Evolutionary conservation across 2,329 filamentous ascomycete genomes (phyloP).

Genomic region (Boeremia exigua): DNA sequence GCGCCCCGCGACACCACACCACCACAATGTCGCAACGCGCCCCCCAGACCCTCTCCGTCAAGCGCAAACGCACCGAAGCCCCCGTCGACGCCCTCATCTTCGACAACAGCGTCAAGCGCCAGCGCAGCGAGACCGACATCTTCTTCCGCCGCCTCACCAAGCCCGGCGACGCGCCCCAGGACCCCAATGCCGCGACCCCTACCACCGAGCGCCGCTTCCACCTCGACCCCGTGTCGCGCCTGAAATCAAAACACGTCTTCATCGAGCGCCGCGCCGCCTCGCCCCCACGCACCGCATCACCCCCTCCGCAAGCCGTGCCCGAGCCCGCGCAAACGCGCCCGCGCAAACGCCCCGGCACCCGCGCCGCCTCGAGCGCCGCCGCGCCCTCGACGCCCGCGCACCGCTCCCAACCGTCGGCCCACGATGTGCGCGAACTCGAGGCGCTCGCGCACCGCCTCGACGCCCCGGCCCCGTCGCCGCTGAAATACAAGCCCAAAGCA

Average conservation of each 20-base stretch:
- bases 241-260: conserved; percentile 28
- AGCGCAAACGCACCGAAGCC: conserved; percentile 63
- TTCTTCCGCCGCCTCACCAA: conserved; percentile 35
- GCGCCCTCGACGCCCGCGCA: conserved; percentile 12
- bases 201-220: conserved; percentile 32
- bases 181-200: conserved; percentile 24
- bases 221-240: conserved; percentile 27
- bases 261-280: conserved; percentile 23
- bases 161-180: conserved; percentile 21
- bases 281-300: neutral
- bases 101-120: conserved; percentile 31
- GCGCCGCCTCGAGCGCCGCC: conserved; percentile 22
- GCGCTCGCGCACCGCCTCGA: conserved; percentile 42
- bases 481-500: conserved; percentile 45
- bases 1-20: no score
- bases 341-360: conserved; percentile 39
- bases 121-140: conserved; percentile 25
- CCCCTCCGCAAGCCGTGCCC: conserved; percentile 7
- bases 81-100: conserved; percentile 59
- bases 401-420: conserved; percentile 26
- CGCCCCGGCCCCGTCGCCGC: conserved; percentile 18
- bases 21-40: conserved; percentile 20
- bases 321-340: conserved; percentile 22
- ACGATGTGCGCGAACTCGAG: conserved; percentile 41
- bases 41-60: conserved; percentile 51